Percentiles rank a stretch among this genome's conserved stretches.
Evolutionary conservation across 352 stramenopile genomes (phyloP).

Genomic region (Pythium phragmiticola): DNA sequence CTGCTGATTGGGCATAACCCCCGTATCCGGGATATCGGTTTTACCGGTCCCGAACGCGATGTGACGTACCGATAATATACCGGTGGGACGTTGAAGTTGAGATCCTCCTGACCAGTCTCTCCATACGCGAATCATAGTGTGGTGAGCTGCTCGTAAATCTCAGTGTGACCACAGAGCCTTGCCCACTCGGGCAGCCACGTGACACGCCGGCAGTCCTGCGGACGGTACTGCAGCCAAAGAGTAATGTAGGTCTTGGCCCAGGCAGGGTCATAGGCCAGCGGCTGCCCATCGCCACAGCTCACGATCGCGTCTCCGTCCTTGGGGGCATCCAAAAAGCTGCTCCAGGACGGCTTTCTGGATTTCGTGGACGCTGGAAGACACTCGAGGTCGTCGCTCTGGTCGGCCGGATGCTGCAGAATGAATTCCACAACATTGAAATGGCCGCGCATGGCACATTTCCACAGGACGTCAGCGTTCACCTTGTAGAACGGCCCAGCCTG

Average conservation of each 20-base stretch:
- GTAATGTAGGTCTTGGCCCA: conserved; percentile 6
- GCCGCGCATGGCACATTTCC: conserved; percentile 14
- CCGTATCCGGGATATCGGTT: too few species aligned
- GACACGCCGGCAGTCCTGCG: conserved; percentile 1
- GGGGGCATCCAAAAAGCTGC: conserved; percentile 10
- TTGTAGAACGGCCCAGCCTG: conserved; percentile 12
- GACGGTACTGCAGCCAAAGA: conserved; percentile 14
- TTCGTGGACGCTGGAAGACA: conserved; percentile 4
- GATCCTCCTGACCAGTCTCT: too few species aligned
- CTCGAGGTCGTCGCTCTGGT: conserved; percentile 8
- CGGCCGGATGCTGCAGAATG: conserved; percentile 1
- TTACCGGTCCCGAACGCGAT: too few species aligned
- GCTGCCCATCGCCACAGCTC: conserved; percentile 8
- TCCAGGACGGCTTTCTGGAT: not conserved
- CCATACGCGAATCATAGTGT: not conserved
- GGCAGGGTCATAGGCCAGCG: conserved; percentile 9
- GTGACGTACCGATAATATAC: too few species aligned
- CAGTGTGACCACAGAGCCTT: not conserved
- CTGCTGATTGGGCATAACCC: too few species aligned
- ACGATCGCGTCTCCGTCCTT: not conserved
- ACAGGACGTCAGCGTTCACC: conserved; percentile 2
- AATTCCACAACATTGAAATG: conserved; percentile 13
- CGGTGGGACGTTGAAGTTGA: too few species aligned
- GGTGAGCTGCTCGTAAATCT: conserved; percentile 7
- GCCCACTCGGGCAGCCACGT: conserved; percentile 13